Percentiles rank a stretch among this genome's conserved stretches.
Evolutionary conservation across 139 green algal genomes (phyloP).

Genomic region (Medakamo hakoo): DNA sequence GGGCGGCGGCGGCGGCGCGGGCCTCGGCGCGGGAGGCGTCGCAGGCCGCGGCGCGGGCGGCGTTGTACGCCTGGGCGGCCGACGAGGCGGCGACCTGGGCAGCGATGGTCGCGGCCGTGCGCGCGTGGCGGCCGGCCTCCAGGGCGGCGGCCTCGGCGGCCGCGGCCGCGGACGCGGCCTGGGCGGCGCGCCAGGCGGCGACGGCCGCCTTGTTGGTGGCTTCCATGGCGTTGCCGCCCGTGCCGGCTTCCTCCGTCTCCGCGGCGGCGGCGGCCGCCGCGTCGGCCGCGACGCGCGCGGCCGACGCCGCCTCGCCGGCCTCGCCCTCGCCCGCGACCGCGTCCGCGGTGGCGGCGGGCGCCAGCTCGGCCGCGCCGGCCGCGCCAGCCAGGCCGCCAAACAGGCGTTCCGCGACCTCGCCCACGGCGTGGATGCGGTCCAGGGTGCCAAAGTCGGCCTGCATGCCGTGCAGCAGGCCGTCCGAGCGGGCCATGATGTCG

Average conservation of each 20-base stretch:
- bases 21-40: not conserved
- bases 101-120: not conserved
- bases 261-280: not conserved
- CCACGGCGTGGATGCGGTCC: not conserved
- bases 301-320: slow-evolving; percentile 1
- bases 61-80: slow-evolving; percentile 2
- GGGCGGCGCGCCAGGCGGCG: slow-evolving; percentile 2
- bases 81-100: not conserved
- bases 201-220: slow-evolving; percentile 5
- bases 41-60: not conserved
- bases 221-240: slow-evolving; percentile 1
- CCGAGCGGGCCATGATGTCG: not conserved
- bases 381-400: not conserved
- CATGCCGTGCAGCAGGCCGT: slow-evolving; percentile 4
- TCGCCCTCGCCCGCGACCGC: not conserved
- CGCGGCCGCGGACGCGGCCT: slow-evolving; percentile 1
- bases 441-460: slow-evolving; percentile 2
- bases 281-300: slow-evolving; percentile 2
- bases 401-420: not conserved
- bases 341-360: slow-evolving; percentile 3
- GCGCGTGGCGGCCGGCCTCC: slow-evolving; percentile 3
- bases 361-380: slow-evolving; percentile 1
- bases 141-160: slow-evolving; percentile 2
- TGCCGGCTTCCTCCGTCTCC: slow-evolving; percentile 2
- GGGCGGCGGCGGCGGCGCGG: slow-evolving; percentile 2